Base-by-base conservation (phyloP, 2,329 filamentous ascomycete genomes). In the Alternaria angustiovoidea region DNA sequence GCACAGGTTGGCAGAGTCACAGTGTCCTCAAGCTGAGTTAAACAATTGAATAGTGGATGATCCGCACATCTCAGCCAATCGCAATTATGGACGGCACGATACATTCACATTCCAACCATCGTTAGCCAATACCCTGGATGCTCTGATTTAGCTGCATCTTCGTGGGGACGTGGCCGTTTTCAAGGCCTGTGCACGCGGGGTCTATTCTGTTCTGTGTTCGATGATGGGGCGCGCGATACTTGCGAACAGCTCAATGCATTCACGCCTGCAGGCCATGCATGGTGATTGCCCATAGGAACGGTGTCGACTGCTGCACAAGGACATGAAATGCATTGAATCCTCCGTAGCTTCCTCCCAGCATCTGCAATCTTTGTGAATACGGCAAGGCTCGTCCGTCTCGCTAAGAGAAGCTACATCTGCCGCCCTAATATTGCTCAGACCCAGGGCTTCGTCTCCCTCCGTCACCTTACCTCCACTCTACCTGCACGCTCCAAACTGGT, bases 371-470 rank as follows among this genome's bases (percentile, higher is more conserved):
- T 46, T 60, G 34, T 66, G 51, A 63, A 69, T 68, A 57, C 67
- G 68, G 68, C 67, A 72, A 73, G 70, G 68, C 65, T 65, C 63
- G 67, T 62, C 65, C 44, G 64, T 58, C 71, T 75, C 74, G 74
- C 74, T 76, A 76, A 74, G 66, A 57, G 48, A 57, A 68, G 62
- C 62, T 67, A 65, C 64, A 63, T 64, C 62, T 65, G 62, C 63
- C 62, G 58, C 53, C 69, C 67, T 65, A 70, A 69, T 72, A 68
- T 69, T 63, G 42, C 36, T 36, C 54, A 47, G 38, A 43, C 39
- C 49, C 53, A 55, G 51, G 28, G 47, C 55, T 56, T 58, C 48
- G 57, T 62, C 59, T 61, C 59, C 52, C 64, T 63, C 61, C 63
- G 57, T 64, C 70, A 67, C 66, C 71, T 69, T 63, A 66, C 66